Percentiles rank a stretch among this genome's conserved stretches.
Conservation (phyloP, 768 basidiomycete species). For the Podaxis mareebaensis region DNA sequence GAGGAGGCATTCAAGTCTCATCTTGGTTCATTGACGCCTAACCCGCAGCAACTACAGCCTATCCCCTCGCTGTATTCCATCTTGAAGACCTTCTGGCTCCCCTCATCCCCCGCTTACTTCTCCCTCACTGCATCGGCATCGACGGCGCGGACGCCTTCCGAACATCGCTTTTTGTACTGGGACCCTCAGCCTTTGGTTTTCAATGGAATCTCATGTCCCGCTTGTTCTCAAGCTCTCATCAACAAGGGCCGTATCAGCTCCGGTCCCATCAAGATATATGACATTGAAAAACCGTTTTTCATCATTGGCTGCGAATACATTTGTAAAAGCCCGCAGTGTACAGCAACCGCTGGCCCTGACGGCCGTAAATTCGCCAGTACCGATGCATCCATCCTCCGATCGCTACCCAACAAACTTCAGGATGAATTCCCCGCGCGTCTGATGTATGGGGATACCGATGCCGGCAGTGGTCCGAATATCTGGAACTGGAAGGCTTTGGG, state of each 20-base stretch:
- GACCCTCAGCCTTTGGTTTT: slow-evolving; percentile 82
- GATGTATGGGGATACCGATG: slow-evolving; percentile 55
- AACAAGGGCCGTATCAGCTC: slow-evolving; percentile 74
- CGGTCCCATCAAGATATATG: slow-evolving; percentile 78
- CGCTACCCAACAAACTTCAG: slow-evolving; percentile 64
- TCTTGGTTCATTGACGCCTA: slow-evolving; percentile 61
- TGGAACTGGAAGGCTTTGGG: slow-evolving; percentile 83
- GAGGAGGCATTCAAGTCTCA: slow-evolving; percentile 83
- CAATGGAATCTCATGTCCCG: slow-evolving; percentile 77
- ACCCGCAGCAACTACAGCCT: slow-evolving; percentile 42
- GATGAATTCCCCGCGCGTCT: slow-evolving; percentile 76
- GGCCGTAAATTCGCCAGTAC: slow-evolving; percentile 72
- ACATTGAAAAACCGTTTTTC: slow-evolving; percentile 78
- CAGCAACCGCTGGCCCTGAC: slow-evolving; percentile 42
- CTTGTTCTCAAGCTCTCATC: slow-evolving; percentile 55
- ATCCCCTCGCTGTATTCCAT: slow-evolving; percentile 76
- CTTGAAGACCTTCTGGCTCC: slow-evolving; percentile 84
- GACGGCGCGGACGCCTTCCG: slow-evolving; percentile 65
- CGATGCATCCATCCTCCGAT: slow-evolving; percentile 68
- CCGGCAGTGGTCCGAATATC: slow-evolving; percentile 56
- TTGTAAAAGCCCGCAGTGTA: slow-evolving; percentile 56
- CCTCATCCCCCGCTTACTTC: slow-evolving; percentile 76
- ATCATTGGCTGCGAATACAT: slow-evolving; percentile 83
- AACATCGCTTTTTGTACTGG: slow-evolving; percentile 85
- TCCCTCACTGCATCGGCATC: slow-evolving; percentile 73